Evolutionary conservation across 169 alveolate genomes (phyloP).

Genomic region (Cryptosporidium sp.): DNA sequence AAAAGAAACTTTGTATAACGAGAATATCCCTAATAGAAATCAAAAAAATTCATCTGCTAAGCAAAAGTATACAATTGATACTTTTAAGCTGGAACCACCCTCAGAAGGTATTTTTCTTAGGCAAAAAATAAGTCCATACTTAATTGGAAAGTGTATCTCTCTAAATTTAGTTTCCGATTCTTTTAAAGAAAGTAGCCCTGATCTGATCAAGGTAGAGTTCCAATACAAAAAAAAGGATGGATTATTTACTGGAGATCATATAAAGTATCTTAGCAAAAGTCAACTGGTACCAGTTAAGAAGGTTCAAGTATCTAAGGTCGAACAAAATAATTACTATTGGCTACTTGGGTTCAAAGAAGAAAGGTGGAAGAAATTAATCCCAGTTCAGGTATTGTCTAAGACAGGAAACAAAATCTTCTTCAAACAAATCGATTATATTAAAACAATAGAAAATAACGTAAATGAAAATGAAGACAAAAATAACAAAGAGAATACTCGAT

Average conservation of each 20-base stretch:
- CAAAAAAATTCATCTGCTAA: no score
- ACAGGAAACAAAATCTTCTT: background rate
- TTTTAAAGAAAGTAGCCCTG: background rate
- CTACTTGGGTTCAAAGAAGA: background rate
- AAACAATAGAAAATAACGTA: background rate
- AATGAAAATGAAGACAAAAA: background rate
- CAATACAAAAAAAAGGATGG: conserved; percentile 6
- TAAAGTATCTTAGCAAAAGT: background rate
- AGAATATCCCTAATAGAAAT: background rate
- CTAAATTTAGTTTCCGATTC: no score
- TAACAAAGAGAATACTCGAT: no score
- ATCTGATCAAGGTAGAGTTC: background rate
- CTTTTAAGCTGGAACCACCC: background rate
- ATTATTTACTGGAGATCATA: background rate
- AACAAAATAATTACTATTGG: background rate
- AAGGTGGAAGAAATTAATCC: background rate
- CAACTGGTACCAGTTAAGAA: background rate
- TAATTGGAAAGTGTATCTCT: conserved; percentile 66
- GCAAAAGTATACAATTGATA: no score
- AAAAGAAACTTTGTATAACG: conserved; percentile 83
- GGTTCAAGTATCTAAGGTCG: background rate
- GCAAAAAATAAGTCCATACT: conserved; percentile 68
- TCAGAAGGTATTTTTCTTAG: conserved; percentile 4
- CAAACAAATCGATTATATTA: background rate
- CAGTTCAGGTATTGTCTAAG: no score